These are phyloP conservation scores for Ceratocystis destructans DNA, from an alignment of 2,329 filamentous ascomycete genomes.

Conservation along the genomic window DNA sequence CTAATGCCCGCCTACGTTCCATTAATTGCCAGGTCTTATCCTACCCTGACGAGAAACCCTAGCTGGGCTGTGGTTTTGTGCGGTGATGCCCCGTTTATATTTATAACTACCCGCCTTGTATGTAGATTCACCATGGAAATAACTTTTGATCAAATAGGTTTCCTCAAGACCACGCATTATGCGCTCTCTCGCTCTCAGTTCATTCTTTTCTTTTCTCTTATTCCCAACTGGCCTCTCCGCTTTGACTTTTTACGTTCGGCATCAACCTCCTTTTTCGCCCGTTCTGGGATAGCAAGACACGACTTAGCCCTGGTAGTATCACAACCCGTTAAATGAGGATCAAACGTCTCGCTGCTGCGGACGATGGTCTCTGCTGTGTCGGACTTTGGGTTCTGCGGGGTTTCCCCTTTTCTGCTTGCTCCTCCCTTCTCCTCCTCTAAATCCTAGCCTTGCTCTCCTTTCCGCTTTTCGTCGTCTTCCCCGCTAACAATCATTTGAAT, in stretches of 20 bases:
- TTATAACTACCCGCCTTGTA: too few relatives aligned
- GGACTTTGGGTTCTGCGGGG: neutral
- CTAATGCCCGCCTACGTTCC: too few relatives aligned
- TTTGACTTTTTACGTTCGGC: neutral
- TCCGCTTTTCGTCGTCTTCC: neutral
- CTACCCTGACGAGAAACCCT: too few relatives aligned
- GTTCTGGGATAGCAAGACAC: neutral
- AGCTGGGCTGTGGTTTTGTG: too few relatives aligned
- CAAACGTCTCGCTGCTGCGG: conserved; percentile 5
- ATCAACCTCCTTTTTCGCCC: conserved; percentile 3
- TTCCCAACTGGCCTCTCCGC: neutral
- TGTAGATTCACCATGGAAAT: too few relatives aligned
- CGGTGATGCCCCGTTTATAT: too few relatives aligned
- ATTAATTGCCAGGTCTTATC: too few relatives aligned
- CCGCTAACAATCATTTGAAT: neutral
- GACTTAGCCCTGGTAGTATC: neutral
- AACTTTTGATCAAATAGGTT: neutral
- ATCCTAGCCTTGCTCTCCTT: neutral
- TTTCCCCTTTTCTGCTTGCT: neutral
- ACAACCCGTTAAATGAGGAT: conserved; percentile 5
- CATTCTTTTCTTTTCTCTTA: neutral
- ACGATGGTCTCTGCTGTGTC: neutral
- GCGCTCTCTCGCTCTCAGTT: neutral
- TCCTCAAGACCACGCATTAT: neutral
- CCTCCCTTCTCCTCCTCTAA: neutral